Conservation (phyloP, 345 rosid species). For the Salix exigua region DNA sequence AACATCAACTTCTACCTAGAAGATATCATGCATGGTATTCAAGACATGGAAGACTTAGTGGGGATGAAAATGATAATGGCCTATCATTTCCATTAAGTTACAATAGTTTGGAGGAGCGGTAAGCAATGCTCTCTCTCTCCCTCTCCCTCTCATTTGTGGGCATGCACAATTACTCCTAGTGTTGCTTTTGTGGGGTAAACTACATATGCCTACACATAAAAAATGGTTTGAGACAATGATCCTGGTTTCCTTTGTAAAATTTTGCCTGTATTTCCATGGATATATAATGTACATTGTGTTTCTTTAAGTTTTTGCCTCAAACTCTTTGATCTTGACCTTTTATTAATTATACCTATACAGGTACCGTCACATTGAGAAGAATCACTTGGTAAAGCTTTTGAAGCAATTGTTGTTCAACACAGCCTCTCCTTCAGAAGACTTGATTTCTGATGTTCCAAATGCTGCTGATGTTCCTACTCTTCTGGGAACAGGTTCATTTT, state of each 20-base stretch:
- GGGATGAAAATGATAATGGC: slow-evolving; percentile 77
- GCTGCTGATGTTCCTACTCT: slow-evolving; percentile 93
- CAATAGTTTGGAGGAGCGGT: slow-evolving; percentile 70
- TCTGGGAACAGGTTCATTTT: slow-evolving; percentile 78
- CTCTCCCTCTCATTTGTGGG: not conserved
- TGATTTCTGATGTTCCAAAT: slow-evolving; percentile 48
- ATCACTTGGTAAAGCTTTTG: slow-evolving; percentile 93
- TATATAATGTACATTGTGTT: not conserved
- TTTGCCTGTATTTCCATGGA: not conserved
- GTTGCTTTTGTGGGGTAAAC: not conserved
- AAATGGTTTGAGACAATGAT: not conserved
- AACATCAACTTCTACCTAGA: slow-evolving; percentile 86
- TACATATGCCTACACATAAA: not conserved
- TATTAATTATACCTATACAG: slow-evolving; percentile 41
- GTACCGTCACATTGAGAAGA: slow-evolving; percentile 78
- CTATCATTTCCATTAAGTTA: slow-evolving; percentile 70
- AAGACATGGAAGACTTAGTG: slow-evolving; percentile 57
- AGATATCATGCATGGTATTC: slow-evolving; percentile 98
- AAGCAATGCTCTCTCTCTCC: slow-evolving; percentile 14
- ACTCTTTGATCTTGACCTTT: slow-evolving; percentile 16
- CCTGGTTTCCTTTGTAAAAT: not conserved
- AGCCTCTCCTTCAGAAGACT: slow-evolving; percentile 46
- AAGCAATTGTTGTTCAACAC: slow-evolving; percentile 68
- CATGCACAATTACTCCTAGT: not conserved
- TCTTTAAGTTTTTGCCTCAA: not conserved